phyloP scores from a whole-genome alignment of 257 asterid species.

The Anisodus tanguticus region DNA sequence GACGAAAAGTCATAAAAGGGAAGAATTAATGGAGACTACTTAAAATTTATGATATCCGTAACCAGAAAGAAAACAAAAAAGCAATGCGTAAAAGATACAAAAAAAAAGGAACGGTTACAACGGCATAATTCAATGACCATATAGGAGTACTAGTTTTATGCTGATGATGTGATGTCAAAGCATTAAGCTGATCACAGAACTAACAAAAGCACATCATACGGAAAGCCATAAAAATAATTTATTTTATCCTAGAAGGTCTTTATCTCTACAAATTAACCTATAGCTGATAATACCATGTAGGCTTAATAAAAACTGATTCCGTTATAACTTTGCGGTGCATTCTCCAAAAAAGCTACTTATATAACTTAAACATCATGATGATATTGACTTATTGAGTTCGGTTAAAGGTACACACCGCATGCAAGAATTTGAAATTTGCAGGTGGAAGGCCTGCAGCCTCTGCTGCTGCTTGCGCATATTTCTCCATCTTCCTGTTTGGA shows the following conservation, averaged over 20 bases:
- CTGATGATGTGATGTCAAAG: background rate
- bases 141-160: background rate
- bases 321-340: background rate
- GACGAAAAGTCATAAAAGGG: background rate
- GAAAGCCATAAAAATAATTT: no score
- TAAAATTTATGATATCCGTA: background rate
- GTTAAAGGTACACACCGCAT: conserved; percentile 56
- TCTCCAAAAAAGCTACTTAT: background rate
- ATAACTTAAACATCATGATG: background rate
- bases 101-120: background rate
- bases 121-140: background rate
- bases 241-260: background rate
- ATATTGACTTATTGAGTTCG: background rate
- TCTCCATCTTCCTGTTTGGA: conserved; percentile 86
- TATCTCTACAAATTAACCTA: no score
- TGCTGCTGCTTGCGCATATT: conserved; percentile 75
- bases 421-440: conserved; percentile 64
- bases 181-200: background rate
- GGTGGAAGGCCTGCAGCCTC: conserved; percentile 62
- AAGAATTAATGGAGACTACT: conserved; percentile 2
- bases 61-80: background rate
- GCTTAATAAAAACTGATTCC: background rate
- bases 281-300: background rate
- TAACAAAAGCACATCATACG: no score
- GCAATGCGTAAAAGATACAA: background rate